Base-by-base conservation (phyloP, 75 land plant species). In the Pseudotsuga menziesii region DNA sequence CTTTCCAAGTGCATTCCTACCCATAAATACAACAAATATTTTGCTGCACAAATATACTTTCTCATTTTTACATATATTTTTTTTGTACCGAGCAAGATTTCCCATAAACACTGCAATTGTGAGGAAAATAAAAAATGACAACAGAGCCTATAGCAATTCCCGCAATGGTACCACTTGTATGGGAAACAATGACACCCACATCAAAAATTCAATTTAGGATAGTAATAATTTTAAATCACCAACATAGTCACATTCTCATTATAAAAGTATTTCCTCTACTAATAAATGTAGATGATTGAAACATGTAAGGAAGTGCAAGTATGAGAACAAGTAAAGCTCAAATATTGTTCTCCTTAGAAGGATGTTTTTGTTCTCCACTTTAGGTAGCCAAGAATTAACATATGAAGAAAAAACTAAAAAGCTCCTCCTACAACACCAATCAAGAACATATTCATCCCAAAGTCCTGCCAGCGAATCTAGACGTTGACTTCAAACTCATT, bases 401-500 rank as follows among this genome's bases (percentile, higher is more conserved):
- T 19, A 59, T 86, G 91, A n/a, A 82, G 44, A 77, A 78, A 58
- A 41, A 84, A 27, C 41, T n/a, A n/a, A n/a, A 90, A 76, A 56
- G 77, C 76, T 6, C 81, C 84, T 57, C 79, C 86, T 14, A 76
- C 85, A 7, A 81, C 78, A 23, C 87, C 84, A 39, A 91, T 79
- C 91, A 91, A 88, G 78, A 91, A 84, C 83, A 89, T 73, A 78
- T 91, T 86, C 84, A 76, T 88, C 72, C 76, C 78, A 83, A 91
- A 84, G n/a, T 91, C 89, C 29, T 79, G 81, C 93, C 92, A 91
- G n/a, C n/a, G n/a, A n/a, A n/a, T n/a, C n/a, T n/a, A n/a, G n/a
- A n/a, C n/a, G n/a, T n/a, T n/a, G n/a, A n/a, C n/a, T n/a, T n/a
- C n/a, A n/a, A n/a, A n/a, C n/a, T n/a, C n/a, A n/a, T n/a, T n/a